Evolutionary conservation across 75 land plant genomes (phyloP), one percentile per base, ranked within the genome.

Genomic region (Adiantum capillusveneris): DNA sequence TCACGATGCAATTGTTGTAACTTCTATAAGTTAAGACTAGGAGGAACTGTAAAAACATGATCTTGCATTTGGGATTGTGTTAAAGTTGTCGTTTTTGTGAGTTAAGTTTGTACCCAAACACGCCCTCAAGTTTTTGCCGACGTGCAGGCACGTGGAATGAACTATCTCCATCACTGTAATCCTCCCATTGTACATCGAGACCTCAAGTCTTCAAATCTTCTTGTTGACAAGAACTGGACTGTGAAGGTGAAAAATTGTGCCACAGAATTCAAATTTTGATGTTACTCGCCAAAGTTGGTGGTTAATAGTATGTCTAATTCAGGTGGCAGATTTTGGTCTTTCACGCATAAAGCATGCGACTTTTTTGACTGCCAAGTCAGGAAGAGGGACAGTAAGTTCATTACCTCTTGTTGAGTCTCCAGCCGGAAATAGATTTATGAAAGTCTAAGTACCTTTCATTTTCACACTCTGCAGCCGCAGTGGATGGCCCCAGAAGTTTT

Each of bases 401-500:
- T 58, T 58, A 2, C 31, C 39, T 29, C 31, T 58, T 21, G 14
- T 28, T 55, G 2, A 22, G 5, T 34, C 7, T 9, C 3, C 37
- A 34, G 37, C 9, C 37, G 9, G 7, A 34, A 34, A 9, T 3
- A 34, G 37, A 34, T 34, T 3, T 9, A 34, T 34, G 37, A 3
- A 5, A 34, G 9, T 34, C 9, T 5, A 5, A 5, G 37, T 34
- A 34, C 3, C 37, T 5, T 5, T 9, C 9, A 22, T 28, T 53
- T 63, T 53, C 22, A 31, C 39, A 14, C 50, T 25, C n/a, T 65
- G 60, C 62, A 87, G 92, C 92, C 92, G 27, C 84, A 87, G 62
- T 87, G 92, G 92, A 87, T 87, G 92, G 87, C 92, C 22, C 92
- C 92, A 17, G 87, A 87, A 66, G 84, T 81, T 72, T 82, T 87